Evolutionary conservation across 2,329 filamentous ascomycete genomes (phyloP), one percentile per base, ranked within the genome.

Genomic region (Mycosphaerelloides madeirae): DNA sequence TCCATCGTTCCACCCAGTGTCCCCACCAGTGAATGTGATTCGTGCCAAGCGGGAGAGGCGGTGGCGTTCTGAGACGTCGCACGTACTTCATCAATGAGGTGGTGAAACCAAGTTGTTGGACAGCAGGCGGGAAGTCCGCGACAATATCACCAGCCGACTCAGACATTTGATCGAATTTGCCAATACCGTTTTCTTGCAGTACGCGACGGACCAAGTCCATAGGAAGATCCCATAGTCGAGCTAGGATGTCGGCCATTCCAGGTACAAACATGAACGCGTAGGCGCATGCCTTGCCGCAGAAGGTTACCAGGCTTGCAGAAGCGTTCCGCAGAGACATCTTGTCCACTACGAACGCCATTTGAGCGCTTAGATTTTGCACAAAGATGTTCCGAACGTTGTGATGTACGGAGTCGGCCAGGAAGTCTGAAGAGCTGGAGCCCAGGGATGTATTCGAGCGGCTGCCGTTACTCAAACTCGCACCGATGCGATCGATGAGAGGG

Each of bases 261-360:
- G 88, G 87, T 20, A 87, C 90, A 59, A 95, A 96, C 68, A 91
- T 93, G 66, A 95, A 95, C 22, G 87, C 89, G 65, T 94, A 95
- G 2, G 90, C 89, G 60, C 86, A 91, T 3, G 88, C 87, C 67
- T 93, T 94, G 48, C 87, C 90, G 42, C 87, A 88, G 63, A 95
- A 95, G 22, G 85, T 84, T 46, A 95, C 86, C 18, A 73, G 53
- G 53, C 73, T 74, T 31, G 80, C 79, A 31, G 80, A 78, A 8
- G 81, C 80, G 58, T 88, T 84, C 38, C 87, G 80, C 58, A 87
- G 72, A 13, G 87, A 89, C 81, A 95, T 85, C 62, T 88, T 91
- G 43, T 93, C 87, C 6, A 95, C 83, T n/a, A 89, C 85, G 52
- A 93, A 85, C 1, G 79, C 76, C 80, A 95, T 85, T 60, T 95